Evolutionary conservation across 2,329 filamentous ascomycete genomes (phyloP), one percentile per base, ranked within the genome.

Genomic region (Pseudocercospora crystallina): DNA sequence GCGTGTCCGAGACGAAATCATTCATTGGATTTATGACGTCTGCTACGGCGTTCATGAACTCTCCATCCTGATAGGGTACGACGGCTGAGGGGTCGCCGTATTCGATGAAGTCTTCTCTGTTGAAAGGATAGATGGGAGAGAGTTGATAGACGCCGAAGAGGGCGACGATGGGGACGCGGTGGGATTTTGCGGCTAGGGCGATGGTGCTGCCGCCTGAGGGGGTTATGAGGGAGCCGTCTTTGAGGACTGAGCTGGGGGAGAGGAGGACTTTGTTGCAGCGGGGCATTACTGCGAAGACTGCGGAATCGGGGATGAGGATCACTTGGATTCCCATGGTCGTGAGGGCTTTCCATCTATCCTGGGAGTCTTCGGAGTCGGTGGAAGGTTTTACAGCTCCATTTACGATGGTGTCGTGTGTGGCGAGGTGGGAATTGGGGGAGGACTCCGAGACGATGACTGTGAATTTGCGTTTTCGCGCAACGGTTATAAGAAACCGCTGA

Each of bases 191-290:
- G 7, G 91, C 90, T 55, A 86, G 85, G 4, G 91, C 90, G 58
- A 97, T 87, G 35, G 88, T 83, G 14, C 83, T 84, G 8, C 89
- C 87, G n/a, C 94, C 94, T 5, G 87, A 84, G 35, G 90, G 86
- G 13, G 90, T 87, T 26, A 97, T 80, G 20, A 96, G 81, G 5
- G 88, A 88, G 44, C 94, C 94, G 63, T 95, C 94, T 43, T 89
- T 89, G 39, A 95, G 83, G 26, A 99, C 89, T 3, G 88, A 86
- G 65, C 91, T 87, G 5, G 92, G 92, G 10, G 88, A 86, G 5
- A 99, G 78, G 42, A 99, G 88, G 54, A 99, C 92, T 74, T 96
- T 96, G 77, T 92, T 95, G 62, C 96, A 89, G 53, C 87, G 84
- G 8, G 91, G 88, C 89, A 99, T 97, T 64, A 97, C 88, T 1